A percentile compares a stretch with the other conserved stretches of the same genome.
phyloP scores from a whole-genome alignment of 2,329 filamentous ascomycete species.

The Pseudopyricularia cyperi region DNA sequence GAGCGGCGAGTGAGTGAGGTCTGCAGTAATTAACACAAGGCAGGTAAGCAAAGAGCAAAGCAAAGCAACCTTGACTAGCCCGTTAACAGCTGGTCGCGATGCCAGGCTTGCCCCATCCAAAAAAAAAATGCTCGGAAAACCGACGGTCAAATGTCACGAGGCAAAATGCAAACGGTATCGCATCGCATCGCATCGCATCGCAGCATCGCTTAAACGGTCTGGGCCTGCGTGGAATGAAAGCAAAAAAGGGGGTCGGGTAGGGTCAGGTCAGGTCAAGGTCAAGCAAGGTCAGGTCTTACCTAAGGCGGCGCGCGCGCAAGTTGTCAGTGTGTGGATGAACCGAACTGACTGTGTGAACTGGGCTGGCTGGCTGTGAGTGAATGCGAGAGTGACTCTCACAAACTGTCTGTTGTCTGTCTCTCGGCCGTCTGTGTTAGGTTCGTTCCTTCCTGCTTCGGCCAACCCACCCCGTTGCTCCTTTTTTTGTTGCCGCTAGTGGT shows the following conservation, averaged over 20 bases:
- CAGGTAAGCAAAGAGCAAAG: conserved; percentile 6
- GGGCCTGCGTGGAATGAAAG: conserved; percentile 13
- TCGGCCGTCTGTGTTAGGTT: neutral
- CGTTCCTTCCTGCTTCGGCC: neutral
- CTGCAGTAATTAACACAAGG: too few species aligned
- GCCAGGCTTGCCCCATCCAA: conserved; percentile 9
- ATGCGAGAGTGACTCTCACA: conserved; percentile 2
- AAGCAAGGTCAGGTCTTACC: conserved; percentile 21
- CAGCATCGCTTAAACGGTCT: too few species aligned
- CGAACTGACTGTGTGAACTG: conserved; percentile 5
- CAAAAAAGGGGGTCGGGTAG: conserved; percentile 12
- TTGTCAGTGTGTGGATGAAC: conserved; percentile 6
- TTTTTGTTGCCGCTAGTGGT: neutral
- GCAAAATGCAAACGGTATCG: conserved; percentile 10
- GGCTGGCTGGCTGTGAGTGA: too few species aligned
- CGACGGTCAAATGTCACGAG: conserved; percentile 15
- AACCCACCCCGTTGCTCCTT: neutral
- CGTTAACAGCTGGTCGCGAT: conserved; percentile 7
- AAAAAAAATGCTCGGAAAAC: conserved; percentile 7
- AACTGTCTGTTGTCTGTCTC: neutral
- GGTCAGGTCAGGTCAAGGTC: too few species aligned
- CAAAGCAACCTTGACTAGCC: too few species aligned
- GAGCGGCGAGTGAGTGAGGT: too few species aligned
- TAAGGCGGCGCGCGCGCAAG: too few species aligned
- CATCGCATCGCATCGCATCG: too few species aligned